Base-by-base conservation (phyloP, 495 filamentous ascomycete species). In the Chaetomium tenue region DNA sequence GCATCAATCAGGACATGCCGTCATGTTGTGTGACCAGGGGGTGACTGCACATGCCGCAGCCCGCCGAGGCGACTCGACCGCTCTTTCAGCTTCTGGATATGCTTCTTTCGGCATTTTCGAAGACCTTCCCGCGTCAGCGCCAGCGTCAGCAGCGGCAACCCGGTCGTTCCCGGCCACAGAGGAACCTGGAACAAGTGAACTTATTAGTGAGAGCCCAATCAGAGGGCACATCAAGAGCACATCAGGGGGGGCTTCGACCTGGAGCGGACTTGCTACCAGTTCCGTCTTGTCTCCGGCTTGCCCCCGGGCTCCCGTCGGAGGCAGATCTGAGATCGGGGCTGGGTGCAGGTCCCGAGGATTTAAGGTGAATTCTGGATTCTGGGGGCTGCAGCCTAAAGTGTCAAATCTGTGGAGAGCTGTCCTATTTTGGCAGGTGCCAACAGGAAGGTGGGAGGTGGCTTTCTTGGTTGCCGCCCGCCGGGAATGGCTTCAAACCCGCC, bases 391-490 rank as follows among this genome's bases (percentile, higher is more conserved):
- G 63, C 28, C 63, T 54, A 64, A 64, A 64, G 47, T 58, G 53
- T 40, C 62, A 40, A 47, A 65, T 47, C 48, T 33, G 66, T 61
- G 63, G 66, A 65, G 59, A 65, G 52, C 58, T 65, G 58, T 68
- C 66, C 63, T 15, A 40, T 65, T 68, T 59, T 40, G 66, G 66
- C 54, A 68, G 66, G 66, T 68, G 62, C 59, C 30, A 60, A 59
- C 30, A 33, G 15, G 16, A 55, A 18, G 55, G 57, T 48, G 50
- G 50, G 28, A 12, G 12, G 63, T 65, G 63, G 63, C 63, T 60
- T 60, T 59, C 46, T 51, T 51, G 23, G 13, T 42, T 60, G 52
- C 52, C 44, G 42, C 20, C 13, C 40, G 46, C 47, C 61, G 50
- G 51, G 58, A 59, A 67, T 61, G 56, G 62, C 66, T 64, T 64